Evolutionary conservation across 225 moss, liverwort and hornwort genomes (phyloP).

Genomic region (Pseudisothecium myosuroides): DNA sequence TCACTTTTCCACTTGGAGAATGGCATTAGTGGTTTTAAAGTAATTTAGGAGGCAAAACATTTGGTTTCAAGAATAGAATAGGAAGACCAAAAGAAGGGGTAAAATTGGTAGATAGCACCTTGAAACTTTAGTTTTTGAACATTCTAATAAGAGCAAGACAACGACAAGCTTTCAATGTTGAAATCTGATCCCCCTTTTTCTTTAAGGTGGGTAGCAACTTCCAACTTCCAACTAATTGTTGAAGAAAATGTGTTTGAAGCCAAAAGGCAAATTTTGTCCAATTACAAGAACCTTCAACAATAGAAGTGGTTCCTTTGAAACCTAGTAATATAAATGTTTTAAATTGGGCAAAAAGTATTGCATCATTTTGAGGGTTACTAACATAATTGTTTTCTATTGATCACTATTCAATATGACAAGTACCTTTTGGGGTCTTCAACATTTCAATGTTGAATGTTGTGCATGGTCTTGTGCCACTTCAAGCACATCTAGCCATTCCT

Average conservation of each 20-base stretch:
- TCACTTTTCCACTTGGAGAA: background rate
- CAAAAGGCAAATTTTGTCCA: background rate
- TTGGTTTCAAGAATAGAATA: background rate
- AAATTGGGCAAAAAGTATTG: background rate
- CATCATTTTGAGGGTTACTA: background rate
- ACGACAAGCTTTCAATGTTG: background rate
- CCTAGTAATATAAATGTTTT: background rate
- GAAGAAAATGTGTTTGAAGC: background rate
- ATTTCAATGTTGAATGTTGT: background rate
- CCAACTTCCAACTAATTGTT: background rate
- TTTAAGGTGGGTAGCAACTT: background rate
- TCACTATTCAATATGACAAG: background rate
- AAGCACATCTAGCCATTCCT: background rate
- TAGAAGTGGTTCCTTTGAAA: background rate
- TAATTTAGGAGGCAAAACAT: background rate
- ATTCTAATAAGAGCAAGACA: background rate
- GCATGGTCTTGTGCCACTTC: background rate
- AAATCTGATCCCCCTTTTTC: background rate
- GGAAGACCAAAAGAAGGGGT: background rate
- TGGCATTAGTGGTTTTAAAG: background rate
- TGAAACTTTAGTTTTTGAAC: background rate
- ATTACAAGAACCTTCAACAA: background rate
- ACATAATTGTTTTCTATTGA: background rate
- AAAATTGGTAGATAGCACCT: background rate
- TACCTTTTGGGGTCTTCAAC: no score